phyloP scores from a whole-genome alignment of 2,329 filamentous ascomycete species.

The Dactylellina cionopaga region DNA sequence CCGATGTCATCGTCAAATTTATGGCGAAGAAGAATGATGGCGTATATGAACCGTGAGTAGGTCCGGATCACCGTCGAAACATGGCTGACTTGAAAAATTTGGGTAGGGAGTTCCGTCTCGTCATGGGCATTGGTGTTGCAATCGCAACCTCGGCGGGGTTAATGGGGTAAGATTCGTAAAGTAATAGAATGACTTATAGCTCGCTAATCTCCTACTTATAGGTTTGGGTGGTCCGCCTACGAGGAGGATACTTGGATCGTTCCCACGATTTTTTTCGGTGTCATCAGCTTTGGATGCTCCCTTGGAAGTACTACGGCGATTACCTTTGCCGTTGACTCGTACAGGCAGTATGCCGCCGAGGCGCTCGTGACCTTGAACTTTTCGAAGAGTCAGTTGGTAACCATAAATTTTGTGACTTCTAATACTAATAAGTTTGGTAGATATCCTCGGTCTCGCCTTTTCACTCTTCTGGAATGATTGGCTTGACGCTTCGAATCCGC shows the following conservation, averaged over 20 bases:
- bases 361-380: slow-evolving; percentile 95
- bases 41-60: slow-evolving; percentile 77
- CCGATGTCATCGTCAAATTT: slow-evolving; percentile 81
- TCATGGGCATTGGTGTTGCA: slow-evolving; percentile 85
- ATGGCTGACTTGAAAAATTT: neutral
- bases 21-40: slow-evolving; percentile 90
- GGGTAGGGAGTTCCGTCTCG: slow-evolving; percentile 78
- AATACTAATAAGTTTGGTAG: slow-evolving; percentile 65
- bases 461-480: slow-evolving; percentile 87
- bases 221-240: slow-evolving; percentile 88
- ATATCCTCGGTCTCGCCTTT: slow-evolving; percentile 89
- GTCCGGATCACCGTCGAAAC: neutral
- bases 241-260: slow-evolving; percentile 84
- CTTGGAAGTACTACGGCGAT: slow-evolving; percentile 90
- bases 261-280: slow-evolving; percentile 89
- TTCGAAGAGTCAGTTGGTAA: slow-evolving; percentile 74
- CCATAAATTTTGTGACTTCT: slow-evolving; percentile 38
- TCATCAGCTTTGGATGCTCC: slow-evolving; percentile 91
- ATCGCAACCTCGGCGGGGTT: slow-evolving; percentile 83
- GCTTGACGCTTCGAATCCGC: slow-evolving; percentile 79
- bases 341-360: slow-evolving; percentile 91
- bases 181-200: neutral
- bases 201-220: neutral
- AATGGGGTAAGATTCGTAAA: slow-evolving; percentile 70
- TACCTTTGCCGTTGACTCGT: slow-evolving; percentile 92